phyloP scores from a whole-genome alignment of 2,329 filamentous ascomycete genomes.

The Zymoseptoria passerinii region DNA sequence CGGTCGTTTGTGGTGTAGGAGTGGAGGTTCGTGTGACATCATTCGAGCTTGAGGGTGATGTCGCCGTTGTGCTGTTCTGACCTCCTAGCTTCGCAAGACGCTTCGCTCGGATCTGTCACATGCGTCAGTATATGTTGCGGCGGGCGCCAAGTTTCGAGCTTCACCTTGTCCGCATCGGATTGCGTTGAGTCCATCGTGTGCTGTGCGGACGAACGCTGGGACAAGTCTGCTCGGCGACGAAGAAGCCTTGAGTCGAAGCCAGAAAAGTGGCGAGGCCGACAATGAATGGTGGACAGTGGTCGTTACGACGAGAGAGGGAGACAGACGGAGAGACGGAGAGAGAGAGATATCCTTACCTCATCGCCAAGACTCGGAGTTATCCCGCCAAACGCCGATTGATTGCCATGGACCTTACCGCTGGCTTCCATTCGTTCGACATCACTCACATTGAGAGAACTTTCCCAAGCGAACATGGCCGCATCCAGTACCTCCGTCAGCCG shows the following conservation, averaged over 20 bases:
- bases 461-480: too few relatives aligned
- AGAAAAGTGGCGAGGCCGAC: background rate
- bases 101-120: slow-evolving; percentile 55
- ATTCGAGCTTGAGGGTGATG: slow-evolving; percentile 8
- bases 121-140: slow-evolving; percentile 9
- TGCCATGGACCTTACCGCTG: too few relatives aligned
- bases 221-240: background rate
- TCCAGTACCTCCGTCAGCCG: too few relatives aligned
- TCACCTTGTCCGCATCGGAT: slow-evolving; percentile 44
- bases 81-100: slow-evolving; percentile 55
- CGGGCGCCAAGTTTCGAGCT: background rate
- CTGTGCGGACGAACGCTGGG: background rate
- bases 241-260: background rate
- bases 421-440: too few relatives aligned
- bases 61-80: slow-evolving; percentile 19
- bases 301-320: background rate
- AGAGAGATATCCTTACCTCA: too few relatives aligned
- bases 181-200: slow-evolving; percentile 24
- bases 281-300: background rate
- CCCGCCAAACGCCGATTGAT: background rate
- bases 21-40: slow-evolving; percentile 2
- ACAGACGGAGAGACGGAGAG: too few relatives aligned
- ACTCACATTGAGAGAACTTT: too few relatives aligned
- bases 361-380: background rate
- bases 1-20: slow-evolving; percentile 2